These are phyloP conservation scores for Cyclotella distinguenda DNA, from an alignment of 108 stramenopile genomes.

Conservation along the genomic window DNA sequence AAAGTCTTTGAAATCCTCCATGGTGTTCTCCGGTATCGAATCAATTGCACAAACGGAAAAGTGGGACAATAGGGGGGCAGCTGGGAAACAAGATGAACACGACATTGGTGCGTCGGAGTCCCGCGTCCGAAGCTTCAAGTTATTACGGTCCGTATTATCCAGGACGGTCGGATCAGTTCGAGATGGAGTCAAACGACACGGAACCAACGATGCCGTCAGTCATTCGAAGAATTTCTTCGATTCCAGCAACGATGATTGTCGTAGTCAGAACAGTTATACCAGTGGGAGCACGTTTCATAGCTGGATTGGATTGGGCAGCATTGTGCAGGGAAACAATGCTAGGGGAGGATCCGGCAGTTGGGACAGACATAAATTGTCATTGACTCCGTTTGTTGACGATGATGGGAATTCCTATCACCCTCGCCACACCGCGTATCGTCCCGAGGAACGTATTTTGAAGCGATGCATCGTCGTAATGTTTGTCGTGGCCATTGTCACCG, in stretches of 20 bases:
- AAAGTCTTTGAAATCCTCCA: neutral
- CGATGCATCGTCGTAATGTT: constrained; percentile 9
- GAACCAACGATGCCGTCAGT: neutral
- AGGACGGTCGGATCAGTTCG: neutral
- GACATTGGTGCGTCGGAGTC: neutral
- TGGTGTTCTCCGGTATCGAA: neutral
- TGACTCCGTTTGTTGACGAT: constrained; percentile 13
- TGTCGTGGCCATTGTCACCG: constrained; percentile 1
- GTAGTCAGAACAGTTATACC: constrained; percentile 2
- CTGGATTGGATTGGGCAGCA: constrained; percentile 14
- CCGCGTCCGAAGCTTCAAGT: no score
- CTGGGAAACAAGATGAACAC: neutral
- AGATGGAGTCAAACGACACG: neutral
- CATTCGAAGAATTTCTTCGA: neutral
- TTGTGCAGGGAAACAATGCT: neutral
- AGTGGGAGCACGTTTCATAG: constrained; percentile 14
- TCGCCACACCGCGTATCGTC: neutral
- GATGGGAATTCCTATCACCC: constrained; percentile 7
- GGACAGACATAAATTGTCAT: neutral
- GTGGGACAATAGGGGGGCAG: neutral
- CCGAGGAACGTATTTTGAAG: constrained; percentile 7
- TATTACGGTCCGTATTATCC: neutral
- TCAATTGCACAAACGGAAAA: constrained; percentile 3
- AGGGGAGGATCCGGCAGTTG: constrained; percentile 8
- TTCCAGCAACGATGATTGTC: neutral